Evolutionary conservation across 192 early-diverging fungal species (phyloP).

Genomic region (Lobulomyces angularis): DNA sequence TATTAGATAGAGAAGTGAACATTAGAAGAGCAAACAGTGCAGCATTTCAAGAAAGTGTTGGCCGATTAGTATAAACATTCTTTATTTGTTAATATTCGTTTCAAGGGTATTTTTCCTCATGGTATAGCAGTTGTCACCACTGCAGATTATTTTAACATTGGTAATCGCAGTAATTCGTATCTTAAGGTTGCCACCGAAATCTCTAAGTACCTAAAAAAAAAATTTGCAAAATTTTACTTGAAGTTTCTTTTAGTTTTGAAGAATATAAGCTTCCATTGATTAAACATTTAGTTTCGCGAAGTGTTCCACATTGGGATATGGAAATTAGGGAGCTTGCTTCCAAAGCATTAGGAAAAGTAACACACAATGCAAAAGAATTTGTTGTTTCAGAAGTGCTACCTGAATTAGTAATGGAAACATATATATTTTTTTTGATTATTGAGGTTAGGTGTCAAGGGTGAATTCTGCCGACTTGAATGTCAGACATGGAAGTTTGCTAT

Average conservation of each 20-base stretch:
- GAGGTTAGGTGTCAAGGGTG: constrained; percentile 27
- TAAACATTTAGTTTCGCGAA: constrained; percentile 51
- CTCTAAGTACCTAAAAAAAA: no score
- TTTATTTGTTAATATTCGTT: background rate
- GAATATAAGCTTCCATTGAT: constrained; percentile 68
- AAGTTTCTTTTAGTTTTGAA: constrained; percentile 33
- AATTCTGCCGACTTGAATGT: constrained; percentile 30
- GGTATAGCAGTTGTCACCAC: constrained; percentile 83
- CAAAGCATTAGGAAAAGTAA: constrained; percentile 54
- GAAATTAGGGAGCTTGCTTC: constrained; percentile 65
- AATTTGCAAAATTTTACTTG: background rate
- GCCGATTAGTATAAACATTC: constrained; percentile 45
- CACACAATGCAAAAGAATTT: constrained; percentile 12
- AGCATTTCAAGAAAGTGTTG: constrained; percentile 96
- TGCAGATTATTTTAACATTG: constrained; percentile 87
- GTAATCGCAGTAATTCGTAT: constrained; percentile 67
- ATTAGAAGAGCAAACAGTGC: constrained; percentile 86
- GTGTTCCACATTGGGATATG: constrained; percentile 79
- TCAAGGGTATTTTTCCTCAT: constrained; percentile 73
- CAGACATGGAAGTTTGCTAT: constrained; percentile 50
- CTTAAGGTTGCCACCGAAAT: constrained; percentile 57
- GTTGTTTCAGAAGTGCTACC: background rate
- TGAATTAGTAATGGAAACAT: background rate
- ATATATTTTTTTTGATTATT: constrained; percentile 2
- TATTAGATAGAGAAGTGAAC: constrained; percentile 88